Base-by-base conservation (phyloP, 2,329 filamentous ascomycete genomes). In the Alternaria brassicicola region DNA sequence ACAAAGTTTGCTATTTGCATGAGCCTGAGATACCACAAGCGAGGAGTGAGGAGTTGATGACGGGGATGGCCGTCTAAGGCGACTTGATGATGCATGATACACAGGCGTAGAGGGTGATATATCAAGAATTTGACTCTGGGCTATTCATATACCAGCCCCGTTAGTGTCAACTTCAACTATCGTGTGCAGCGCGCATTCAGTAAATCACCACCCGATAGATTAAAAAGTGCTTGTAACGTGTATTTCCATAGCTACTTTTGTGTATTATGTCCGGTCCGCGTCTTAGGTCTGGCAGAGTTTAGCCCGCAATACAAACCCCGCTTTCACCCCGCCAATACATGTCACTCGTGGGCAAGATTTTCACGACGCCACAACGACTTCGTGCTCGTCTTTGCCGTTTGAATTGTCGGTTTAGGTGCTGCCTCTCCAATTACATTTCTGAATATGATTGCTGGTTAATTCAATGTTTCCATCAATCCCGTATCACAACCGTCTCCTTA, bases 11-110 rank as follows among this genome's bases (percentile, higher is more conserved):
- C 52, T 52, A 59, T 64, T 55, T 61, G 45, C 21, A 47, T 33
- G 33, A 61, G 65, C 61, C 61, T 63, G 61, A 65, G 62, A 69
- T 69, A 69, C 65, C 67, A 68, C 30, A 57, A 63, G 54, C 60
- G 48, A 48, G 35, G 55, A 55, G 59, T 41, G 62, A 53, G 48
- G 61, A 61, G 45, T 59, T 63, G 53, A 39, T 6, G n/a, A 17
- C 23, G 36, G 33, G 25, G 26, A 51, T 23, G 38, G 47, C 15
- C 31, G 45, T 49, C 23, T 46, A 51, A 30, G 42, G 50, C 25
- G 49, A 48, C n/a, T 38, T 49, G 38, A 21, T 23, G 26, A 54
- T 33, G 31, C 25, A 47, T 53, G 33, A 45, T 55, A 19, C 23
- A 46, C 19, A 42, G 59, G 59, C 52, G 52, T 53, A 62, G 52